Base-by-base conservation (phyloP, 139 green algal species). In the Chlorella vulgaris region DNA sequence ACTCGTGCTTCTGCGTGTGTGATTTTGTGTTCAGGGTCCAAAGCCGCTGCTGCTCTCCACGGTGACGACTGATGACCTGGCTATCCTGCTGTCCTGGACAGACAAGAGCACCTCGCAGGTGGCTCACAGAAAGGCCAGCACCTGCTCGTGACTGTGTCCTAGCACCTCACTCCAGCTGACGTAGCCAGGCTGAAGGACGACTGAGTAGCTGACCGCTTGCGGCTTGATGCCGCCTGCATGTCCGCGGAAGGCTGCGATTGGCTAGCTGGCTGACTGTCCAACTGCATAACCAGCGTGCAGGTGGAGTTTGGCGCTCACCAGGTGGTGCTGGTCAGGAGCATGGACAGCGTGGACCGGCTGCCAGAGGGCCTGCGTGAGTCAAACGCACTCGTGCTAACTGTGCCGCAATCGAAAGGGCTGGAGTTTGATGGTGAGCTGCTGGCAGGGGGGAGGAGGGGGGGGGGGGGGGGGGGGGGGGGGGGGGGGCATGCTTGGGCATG, bases 221-320 rank as follows among this genome's bases (percentile, higher is more conserved):
- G n/a, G n/a, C n/a, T n/a, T n/a, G n/a, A n/a, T n/a, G n/a, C n/a
- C n/a, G n/a, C n/a, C n/a, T n/a, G n/a, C n/a, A n/a, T n/a, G n/a
- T n/a, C n/a, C n/a, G n/a, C n/a, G n/a, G n/a, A n/a, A n/a, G n/a
- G n/a, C n/a, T n/a, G n/a, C n/a, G n/a, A n/a, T n/a, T n/a, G n/a
- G n/a, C n/a, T n/a, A n/a, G n/a, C n/a, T n/a, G n/a, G n/a, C n/a
- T n/a, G n/a, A n/a, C n/a, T n/a, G n/a, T n/a, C n/a, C n/a, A n/a
- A n/a, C n/a, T n/a, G n/a, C n/a, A n/a, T n/a, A 31, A 13, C 40
- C 35, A 2, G 5, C 6, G 0, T 35, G 53, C 88, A 93, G 88
- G 87, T 94, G 18, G 91, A 96, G 73, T 96, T 96, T 86, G 92
- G 92, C 21, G 92, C 92, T 5, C 89, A 95, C 68, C 92, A 96